These are phyloP conservation scores for Centrapalus pauciflorus DNA, from an alignment of 129 eudicot species.

Conservation along the genomic window DNA sequence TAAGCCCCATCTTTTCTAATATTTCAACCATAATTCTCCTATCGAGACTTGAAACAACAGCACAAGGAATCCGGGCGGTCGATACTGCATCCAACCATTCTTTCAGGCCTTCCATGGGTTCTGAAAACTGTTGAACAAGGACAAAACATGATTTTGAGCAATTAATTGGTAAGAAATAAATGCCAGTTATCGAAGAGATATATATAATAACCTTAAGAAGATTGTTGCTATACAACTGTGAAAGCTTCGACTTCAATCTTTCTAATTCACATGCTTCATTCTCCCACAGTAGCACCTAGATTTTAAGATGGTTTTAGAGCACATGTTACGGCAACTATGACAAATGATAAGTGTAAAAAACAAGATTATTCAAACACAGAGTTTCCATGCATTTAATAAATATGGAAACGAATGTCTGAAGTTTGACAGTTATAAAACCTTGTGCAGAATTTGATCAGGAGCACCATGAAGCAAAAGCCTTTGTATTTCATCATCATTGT, in stretches of 20 bases:
- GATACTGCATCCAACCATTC: constrained; percentile 91
- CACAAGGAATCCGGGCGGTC: constrained; percentile 89
- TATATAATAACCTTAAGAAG: constrained; percentile 67
- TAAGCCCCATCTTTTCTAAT: constrained; percentile 69
- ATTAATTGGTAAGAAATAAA: not conserved
- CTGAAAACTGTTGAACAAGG: constrained; percentile 53
- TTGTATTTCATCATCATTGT: constrained; percentile 39
- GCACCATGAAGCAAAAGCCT: constrained; percentile 50
- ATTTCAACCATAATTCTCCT: constrained; percentile 67
- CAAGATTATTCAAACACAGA: not conserved
- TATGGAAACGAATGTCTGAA: not conserved
- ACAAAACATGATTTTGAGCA: constrained; percentile 11
- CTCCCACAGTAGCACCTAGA: constrained; percentile 73
- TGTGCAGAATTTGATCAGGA: constrained; percentile 70
- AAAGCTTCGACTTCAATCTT: constrained; percentile 66
- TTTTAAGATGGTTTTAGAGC: not conserved
- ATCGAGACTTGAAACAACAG: constrained; percentile 93
- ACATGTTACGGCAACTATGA: not conserved
- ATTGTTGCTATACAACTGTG: constrained; percentile 67
- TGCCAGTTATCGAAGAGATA: not conserved
- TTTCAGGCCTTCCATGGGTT: constrained; percentile 75
- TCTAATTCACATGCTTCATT: constrained; percentile 54
- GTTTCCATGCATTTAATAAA: not conserved
- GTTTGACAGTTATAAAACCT: constrained; percentile 37
- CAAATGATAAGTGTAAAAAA: not conserved